These are phyloP conservation scores for Metarhizium rileyi DNA, from an alignment of 2,329 filamentous ascomycete genomes.

Conservation along the genomic window DNA sequence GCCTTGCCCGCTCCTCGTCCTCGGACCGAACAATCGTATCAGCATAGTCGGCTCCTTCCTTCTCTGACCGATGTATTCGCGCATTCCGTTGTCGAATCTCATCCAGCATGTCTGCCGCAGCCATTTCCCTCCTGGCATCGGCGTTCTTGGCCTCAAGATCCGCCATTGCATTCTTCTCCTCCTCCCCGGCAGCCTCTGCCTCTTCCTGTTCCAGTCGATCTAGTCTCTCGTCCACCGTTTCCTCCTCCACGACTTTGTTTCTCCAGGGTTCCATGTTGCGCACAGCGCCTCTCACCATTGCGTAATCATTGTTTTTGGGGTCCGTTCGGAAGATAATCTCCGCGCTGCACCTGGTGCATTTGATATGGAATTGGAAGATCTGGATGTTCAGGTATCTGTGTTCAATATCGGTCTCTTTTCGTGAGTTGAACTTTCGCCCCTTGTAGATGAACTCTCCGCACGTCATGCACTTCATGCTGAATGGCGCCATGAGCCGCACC, in stretches of 20 bases:
- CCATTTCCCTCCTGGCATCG: slow-evolving; percentile 93
- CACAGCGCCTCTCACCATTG: slow-evolving; percentile 69
- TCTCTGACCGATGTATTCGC: slow-evolving; percentile 65
- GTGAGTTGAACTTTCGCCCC: slow-evolving; percentile 88
- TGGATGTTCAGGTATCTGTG: slow-evolving; percentile 84
- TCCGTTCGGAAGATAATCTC: slow-evolving; percentile 94
- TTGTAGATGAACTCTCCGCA: slow-evolving; percentile 78
- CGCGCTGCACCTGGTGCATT: slow-evolving; percentile 74
- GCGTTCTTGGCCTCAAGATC: slow-evolving; percentile 89
- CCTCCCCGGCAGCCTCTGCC: slow-evolving; percentile 48
- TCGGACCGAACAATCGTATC: slow-evolving; percentile 43
- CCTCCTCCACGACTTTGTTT: slow-evolving; percentile 48
- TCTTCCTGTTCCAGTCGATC: slow-evolving; percentile 75
- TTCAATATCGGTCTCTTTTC: slow-evolving; percentile 81
- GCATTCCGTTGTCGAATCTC: slow-evolving; percentile 91
- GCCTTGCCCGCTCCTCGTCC: slow-evolving; percentile 50
- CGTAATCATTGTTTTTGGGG: slow-evolving; percentile 90
- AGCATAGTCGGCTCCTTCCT: slow-evolving; percentile 53
- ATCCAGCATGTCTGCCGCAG: slow-evolving; percentile 87
- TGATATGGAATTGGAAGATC: slow-evolving; percentile 74
- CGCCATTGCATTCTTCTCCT: slow-evolving; percentile 85
- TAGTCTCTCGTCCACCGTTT: slow-evolving; percentile 79
- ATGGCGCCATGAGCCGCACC: slow-evolving; percentile 67
- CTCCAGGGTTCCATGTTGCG: slow-evolving; percentile 93
- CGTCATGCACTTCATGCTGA: slow-evolving; percentile 33